Percentiles rank a stretch among this genome's conserved stretches.
These are phyloP conservation scores for Meripilus lineatus DNA, from an alignment of 1,284 basidiomycete genomes.

Conservation along the genomic window DNA sequence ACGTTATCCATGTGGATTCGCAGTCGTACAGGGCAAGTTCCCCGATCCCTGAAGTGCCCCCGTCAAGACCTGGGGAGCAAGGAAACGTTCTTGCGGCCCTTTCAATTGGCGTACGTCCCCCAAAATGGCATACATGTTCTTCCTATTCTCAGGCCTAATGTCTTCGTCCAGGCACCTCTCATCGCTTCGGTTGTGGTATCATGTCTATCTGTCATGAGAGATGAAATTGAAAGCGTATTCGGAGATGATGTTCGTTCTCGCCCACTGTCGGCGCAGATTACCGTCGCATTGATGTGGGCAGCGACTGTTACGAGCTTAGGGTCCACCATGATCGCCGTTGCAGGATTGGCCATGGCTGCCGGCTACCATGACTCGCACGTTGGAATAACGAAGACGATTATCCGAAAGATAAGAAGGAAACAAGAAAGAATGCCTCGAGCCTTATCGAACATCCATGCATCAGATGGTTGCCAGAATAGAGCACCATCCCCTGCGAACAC, in stretches of 20 bases:
- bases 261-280: not conserved
- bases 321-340: not conserved
- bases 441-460: too few relatives aligned
- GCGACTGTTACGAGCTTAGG: not conserved
- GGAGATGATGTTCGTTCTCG: not conserved
- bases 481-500: not conserved
- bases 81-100: not conserved
- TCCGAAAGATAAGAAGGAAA: not conserved
- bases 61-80: too few relatives aligned
- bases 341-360: not conserved
- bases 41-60: too few relatives aligned
- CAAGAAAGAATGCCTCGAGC: not conserved
- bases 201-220: not conserved
- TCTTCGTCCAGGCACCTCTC: not conserved
- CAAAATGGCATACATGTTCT: not conserved
- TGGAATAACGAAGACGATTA: not conserved
- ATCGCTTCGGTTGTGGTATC: not conserved
- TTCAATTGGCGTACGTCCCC: not conserved
- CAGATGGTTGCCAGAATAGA: not conserved
- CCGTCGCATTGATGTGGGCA: not conserved
- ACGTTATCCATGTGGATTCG: too few relatives aligned
- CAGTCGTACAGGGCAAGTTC: too few relatives aligned
- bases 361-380: slow-evolving; percentile 1
- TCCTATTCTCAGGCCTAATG: not conserved
- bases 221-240: not conserved